Conservation (phyloP, 768 basidiomycete species). For the Calocybe cyanea region DNA sequence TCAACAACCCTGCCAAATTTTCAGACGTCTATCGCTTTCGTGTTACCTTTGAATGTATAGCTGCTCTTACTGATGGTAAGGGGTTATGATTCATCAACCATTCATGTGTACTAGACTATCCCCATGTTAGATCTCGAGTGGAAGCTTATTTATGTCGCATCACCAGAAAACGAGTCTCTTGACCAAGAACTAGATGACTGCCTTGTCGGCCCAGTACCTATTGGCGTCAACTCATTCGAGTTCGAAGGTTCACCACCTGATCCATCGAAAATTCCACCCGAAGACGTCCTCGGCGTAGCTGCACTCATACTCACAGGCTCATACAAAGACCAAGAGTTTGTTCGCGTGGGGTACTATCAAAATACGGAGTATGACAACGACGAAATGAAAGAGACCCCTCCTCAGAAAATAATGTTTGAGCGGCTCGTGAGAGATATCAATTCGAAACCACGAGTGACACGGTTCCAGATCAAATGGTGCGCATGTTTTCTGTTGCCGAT, state of each 20-base stretch:
- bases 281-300: conserved; percentile 93
- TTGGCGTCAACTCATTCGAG: conserved; percentile 96
- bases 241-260: conserved; percentile 88
- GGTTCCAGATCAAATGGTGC: conserved; percentile 86
- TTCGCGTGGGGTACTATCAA: conserved; percentile 99
- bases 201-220: conserved; percentile 94
- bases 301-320: conserved; percentile 96
- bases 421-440: conserved; percentile 83
- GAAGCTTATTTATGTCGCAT: conserved; percentile 96
- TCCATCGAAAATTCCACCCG: conserved; percentile 77
- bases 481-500: conserved; percentile 18
- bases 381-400: conserved; percentile 77
- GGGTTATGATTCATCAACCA: neutral
- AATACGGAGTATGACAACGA: conserved; percentile 98
- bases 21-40: conserved; percentile 88
- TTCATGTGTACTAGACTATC: no score
- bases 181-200: conserved; percentile 99
- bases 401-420: conserved; percentile 69
- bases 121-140: conserved; percentile 82
- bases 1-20: conserved; percentile 93
- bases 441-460: conserved; percentile 88
- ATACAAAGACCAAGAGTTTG: conserved; percentile 96
- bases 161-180: conserved; percentile 83
- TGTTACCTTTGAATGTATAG: conserved; percentile 97
- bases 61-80: conserved; percentile 83